Evolutionary conservation across 768 basidiomycete species (phyloP), one percentile per base, ranked within the genome.

Genomic region (Termitomyces sp.): DNA sequence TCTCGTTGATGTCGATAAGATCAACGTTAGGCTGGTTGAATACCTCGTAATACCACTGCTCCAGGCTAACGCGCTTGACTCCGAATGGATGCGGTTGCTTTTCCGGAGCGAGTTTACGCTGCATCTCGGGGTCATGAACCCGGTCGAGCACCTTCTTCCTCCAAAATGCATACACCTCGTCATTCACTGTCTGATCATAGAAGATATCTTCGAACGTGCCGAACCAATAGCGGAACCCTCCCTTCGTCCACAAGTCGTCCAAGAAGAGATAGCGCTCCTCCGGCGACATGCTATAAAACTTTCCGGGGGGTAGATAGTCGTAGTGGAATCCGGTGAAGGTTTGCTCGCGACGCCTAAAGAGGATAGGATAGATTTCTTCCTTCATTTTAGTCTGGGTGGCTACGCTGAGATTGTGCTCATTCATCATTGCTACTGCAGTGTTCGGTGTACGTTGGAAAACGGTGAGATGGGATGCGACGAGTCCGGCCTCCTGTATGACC

Each of bases 361-460:
- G 45, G 27, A 54, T 46, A 2, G 67, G 69, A 34, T 65, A 64
- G 12, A 65, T 22, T 13, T 60, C 60, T 24, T 60, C 46, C 49
- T 65, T 45, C 44, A 45, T 45, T 22, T 63, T 54, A 11, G 61
- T 55, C 20, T 68, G 62, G 18, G 39, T 42, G 12, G 54, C 58
- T 9, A 13, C 49, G 37, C 61, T 58, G 7, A 68, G 11, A 48
- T 63, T 56, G 24, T 36, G 31, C 57, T 69, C 67, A n/a, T 31
- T 31, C 66, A 69, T 3, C 46, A 69, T 27, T 15, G 67, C 61
- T 24, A 68, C 20, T 0, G 67, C 65, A 31, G 65, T 54, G n/a
- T 68, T 68, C 2, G 67, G 65, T 4, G 68, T 69, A 12, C 69
- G 69, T 52, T 70, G 69, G 62, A 69, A 70, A 15, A 70, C 68